A percentile compares a stretch with the other conserved stretches of the same genome.
Evolutionary conservation across 2,329 filamentous ascomycete species (phyloP).

Genomic region (Pseudocercospora cruenta): DNA sequence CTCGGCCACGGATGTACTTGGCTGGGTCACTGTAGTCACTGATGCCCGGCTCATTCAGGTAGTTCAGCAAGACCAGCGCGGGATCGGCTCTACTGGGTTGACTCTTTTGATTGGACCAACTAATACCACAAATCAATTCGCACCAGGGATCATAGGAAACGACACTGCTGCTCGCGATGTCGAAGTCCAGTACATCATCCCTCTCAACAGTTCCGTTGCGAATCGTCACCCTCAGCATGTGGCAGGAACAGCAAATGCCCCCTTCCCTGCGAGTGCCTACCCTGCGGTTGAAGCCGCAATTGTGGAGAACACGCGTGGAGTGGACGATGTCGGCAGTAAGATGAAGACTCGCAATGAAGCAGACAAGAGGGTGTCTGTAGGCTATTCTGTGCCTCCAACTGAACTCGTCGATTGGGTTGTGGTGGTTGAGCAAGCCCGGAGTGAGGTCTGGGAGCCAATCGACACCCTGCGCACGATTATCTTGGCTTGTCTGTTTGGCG

Average conservation of each 20-base stretch:
- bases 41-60: slow-evolving; percentile 66
- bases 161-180: slow-evolving; percentile 24
- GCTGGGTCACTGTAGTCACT: slow-evolving; percentile 79
- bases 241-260: slow-evolving; percentile 47
- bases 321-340: slow-evolving; percentile 65
- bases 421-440: slow-evolving; percentile 73
- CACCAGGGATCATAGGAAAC: slow-evolving; percentile 35
- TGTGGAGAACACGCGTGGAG: slow-evolving; percentile 37
- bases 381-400: slow-evolving; percentile 73
- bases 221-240: slow-evolving; percentile 35
- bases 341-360: slow-evolving; percentile 71
- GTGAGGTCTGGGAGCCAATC: slow-evolving; percentile 78
- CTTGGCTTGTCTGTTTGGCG: slow-evolving; percentile 82
- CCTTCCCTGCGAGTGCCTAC: slow-evolving; percentile 66
- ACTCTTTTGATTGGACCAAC: slow-evolving; percentile 72
- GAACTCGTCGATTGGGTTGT: slow-evolving; percentile 79
- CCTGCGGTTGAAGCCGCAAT: slow-evolving; percentile 64
- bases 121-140: slow-evolving; percentile 63
- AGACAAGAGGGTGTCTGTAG: slow-evolving; percentile 70
- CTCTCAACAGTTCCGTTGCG: slow-evolving; percentile 33
- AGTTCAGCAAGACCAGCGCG: slow-evolving; percentile 67
- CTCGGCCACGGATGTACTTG: slow-evolving; percentile 66
- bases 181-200: slow-evolving; percentile 36
- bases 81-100: slow-evolving; percentile 71
- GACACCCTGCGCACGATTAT: slow-evolving; percentile 77